These are phyloP conservation scores for Ambrosiella cleistominuta DNA, from an alignment of 2,329 filamentous ascomycete genomes.

Conservation along the genomic window DNA sequence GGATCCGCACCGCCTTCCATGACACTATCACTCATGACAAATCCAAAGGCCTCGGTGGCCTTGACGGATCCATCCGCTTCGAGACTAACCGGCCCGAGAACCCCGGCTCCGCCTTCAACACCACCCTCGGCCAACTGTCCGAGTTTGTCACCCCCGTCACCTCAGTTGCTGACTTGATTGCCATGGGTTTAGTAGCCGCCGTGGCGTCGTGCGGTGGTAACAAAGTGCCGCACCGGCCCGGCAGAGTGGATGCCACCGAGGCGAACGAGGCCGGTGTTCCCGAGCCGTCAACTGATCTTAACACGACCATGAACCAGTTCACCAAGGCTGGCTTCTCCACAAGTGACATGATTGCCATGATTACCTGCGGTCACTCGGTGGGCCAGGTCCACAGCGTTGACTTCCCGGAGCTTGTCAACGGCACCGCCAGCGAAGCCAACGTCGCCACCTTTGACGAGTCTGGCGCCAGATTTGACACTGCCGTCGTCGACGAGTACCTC, in stretches of 20 bases:
- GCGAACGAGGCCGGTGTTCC: constrained; percentile 20
- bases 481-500: constrained; percentile 27
- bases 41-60: constrained; percentile 17
- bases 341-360: constrained; percentile 22
- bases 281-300: constrained; percentile 18
- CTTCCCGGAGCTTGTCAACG: constrained; percentile 16
- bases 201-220: constrained; percentile 13
- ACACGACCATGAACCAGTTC: constrained; percentile 17
- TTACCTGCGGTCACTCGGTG: constrained; percentile 22
- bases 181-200: constrained; percentile 18
- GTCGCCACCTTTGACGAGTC: constrained; percentile 23
- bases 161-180: constrained; percentile 19
- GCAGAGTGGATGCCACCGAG: constrained; percentile 19
- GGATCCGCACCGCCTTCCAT: constrained; percentile 20
- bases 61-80: constrained; percentile 20
- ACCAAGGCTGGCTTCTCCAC: constrained; percentile 19
- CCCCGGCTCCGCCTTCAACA: constrained; percentile 18
- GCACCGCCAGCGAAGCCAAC: constrained; percentile 22
- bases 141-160: constrained; percentile 15
- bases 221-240: constrained; percentile 18
- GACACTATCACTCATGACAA: constrained; percentile 19
- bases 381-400: constrained; percentile 28
- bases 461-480: constrained; percentile 26
- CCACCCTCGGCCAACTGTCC: constrained; percentile 17
- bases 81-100: constrained; percentile 19